Evolutionary conservation across 2,329 filamentous ascomycete species (phyloP).

Genomic region (Aureobasidium pullulans): DNA sequence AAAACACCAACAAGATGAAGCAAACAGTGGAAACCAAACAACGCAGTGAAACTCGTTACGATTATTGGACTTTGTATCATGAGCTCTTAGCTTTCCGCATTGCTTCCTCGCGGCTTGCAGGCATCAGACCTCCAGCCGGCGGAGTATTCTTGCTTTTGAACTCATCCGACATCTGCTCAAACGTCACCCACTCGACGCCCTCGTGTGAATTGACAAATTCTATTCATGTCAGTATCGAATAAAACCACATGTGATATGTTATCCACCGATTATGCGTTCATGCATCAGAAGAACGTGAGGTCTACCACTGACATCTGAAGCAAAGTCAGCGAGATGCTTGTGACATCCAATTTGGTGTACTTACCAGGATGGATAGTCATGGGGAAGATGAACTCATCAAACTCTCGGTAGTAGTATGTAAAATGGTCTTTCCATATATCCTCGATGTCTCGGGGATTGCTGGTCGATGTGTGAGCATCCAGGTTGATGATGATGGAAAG

Average conservation of each 20-base stretch:
- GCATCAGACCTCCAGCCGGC: slow-evolving; percentile 53
- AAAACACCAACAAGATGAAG: too few relatives aligned
- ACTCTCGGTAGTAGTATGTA: slow-evolving; percentile 68
- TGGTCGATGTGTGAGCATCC: slow-evolving; percentile 27
- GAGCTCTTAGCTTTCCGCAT: background rate
- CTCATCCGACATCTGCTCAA: slow-evolving; percentile 64
- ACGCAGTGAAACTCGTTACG: too few relatives aligned
- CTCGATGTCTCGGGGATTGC: slow-evolving; percentile 44
- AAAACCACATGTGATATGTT: background rate
- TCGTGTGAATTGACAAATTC: slow-evolving; percentile 60
- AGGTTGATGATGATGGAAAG: background rate
- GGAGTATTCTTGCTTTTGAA: slow-evolving; percentile 60
- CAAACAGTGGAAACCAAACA: too few relatives aligned
- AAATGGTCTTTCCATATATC: slow-evolving; percentile 62
- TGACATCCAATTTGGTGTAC: background rate
- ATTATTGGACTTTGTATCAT: background rate
- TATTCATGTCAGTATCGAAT: slow-evolving; percentile 35
- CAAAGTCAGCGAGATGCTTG: background rate
- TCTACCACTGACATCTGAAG: slow-evolving; percentile 56
- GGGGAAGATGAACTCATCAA: slow-evolving; percentile 69
- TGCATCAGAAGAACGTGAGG: slow-evolving; percentile 69
- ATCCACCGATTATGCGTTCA: slow-evolving; percentile 45
- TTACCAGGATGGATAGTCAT: slow-evolving; percentile 62
- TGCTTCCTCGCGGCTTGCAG: slow-evolving; percentile 31
- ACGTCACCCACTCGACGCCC: slow-evolving; percentile 60